Evolutionary conservation across 2,329 filamentous ascomycete genomes (phyloP), one percentile per base, ranked within the genome.

Genomic region (Trichoderma sp.): DNA sequence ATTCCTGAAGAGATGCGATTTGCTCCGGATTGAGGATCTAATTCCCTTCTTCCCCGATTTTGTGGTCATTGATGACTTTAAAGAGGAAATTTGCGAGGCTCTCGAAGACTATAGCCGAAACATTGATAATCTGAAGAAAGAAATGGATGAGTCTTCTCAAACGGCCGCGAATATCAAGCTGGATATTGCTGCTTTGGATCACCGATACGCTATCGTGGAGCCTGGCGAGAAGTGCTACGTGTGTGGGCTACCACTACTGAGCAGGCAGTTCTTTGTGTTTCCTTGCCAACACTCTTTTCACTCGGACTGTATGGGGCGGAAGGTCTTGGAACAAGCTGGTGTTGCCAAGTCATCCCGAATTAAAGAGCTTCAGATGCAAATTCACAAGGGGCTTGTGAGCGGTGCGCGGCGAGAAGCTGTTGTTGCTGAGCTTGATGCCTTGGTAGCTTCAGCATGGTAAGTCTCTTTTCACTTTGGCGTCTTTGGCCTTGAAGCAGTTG

Each of bases 31-130:
- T 72, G 96, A 99, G 81, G 96, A 99, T 76, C 82, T 99, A 34
- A 98, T 99, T 51, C 96, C 96, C 0, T 97, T 99, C 83, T 99
- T 99, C 81, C 96, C 96, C 0, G 96, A 99, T 78, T 99, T 99
- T 77, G 94, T 98, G 28, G 92, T 98, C 63, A 98, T 99, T 71
- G 96, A 99, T 77, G 96, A 98, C 79, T 99, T 99, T 86, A 97
- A 98, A 77, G 94, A 98, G 72, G 96, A 99, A 78, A 98, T 99
- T 46, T 99, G 96, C 81, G 85, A 89, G 0, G 96, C 96, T 1
- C 86, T 99, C 1, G 96, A 99, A 79, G 92, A 96, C 72, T 99
- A 99, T 81, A 92, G 90, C 58, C 91, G 92, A 46, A 93, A 93
- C 73, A 99, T 99, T 73, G 96, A 98, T 75, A 85, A 84, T 1